Evolutionary conservation across 352 stramenopile species (phyloP), one percentile per base, ranked within the genome.

Genomic region (Phytophthora meadii): DNA sequence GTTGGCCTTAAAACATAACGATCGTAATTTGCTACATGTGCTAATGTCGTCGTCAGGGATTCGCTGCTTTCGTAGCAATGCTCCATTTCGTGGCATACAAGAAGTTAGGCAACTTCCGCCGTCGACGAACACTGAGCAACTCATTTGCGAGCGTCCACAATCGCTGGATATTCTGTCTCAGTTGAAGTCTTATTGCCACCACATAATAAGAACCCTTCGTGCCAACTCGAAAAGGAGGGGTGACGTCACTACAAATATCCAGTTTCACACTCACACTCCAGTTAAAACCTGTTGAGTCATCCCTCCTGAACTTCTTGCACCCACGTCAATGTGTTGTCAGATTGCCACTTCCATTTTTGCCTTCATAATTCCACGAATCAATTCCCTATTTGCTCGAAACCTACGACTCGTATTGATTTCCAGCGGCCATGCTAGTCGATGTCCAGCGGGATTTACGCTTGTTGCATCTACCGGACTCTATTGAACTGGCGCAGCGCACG

Each of bases 111-210:
- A 37, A 12, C 0, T 14, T 41, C 36, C 12, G 15, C n/a, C 32
- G 24, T 47, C n/a, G 32, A 54, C 61, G 34, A 70, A 49, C 59
- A 39, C 49, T 61, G 30, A 53, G 22, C 22, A 37, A 59, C 30
- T 11, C 30, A 14, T 40, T 56, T 42, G n/a, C 24, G 15, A 37
- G 34, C 27, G 60, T 68, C 60, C 45, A 52, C 52, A 62, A 56
- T 45, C 60, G 42, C 22, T 63, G 61, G 53, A 62, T 68, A 63
- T 68, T 62, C 45, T 63, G 37, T 65, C 56, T 40, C 56, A 52
- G 4, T 65, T 65, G 36, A 51, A 58, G 56, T 61, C 22, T 12
- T 41, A 32, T 19, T 39, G 46, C 56, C 58, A 60, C 15, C 10
- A 69, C 46, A 63, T 34, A 61, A 54, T 57, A 54, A 54, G 64